phyloP scores from a whole-genome alignment of 1,139 yeast genomes.

The Yamadazyma oceani region DNA sequence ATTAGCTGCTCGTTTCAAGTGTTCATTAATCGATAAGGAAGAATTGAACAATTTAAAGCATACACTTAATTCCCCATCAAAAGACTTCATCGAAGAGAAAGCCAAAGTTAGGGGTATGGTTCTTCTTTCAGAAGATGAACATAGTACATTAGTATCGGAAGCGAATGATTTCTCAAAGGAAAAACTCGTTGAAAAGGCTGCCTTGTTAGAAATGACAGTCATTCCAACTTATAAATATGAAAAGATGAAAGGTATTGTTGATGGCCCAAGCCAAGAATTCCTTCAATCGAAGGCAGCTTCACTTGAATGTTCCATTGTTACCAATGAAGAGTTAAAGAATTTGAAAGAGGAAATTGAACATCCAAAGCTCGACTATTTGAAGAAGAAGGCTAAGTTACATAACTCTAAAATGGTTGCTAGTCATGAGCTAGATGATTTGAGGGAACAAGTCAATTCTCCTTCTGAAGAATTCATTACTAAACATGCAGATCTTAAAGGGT shows the following conservation, averaged over 20 bases:
- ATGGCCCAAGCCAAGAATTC: constrained; percentile 28
- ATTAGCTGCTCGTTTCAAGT: constrained; percentile 10
- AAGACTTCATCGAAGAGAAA: constrained; percentile 21
- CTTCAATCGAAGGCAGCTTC: constrained; percentile 31
- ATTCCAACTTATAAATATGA: constrained; percentile 24
- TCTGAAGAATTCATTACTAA: constrained; percentile 15
- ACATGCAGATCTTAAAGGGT: constrained; percentile 16
- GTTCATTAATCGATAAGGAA: constrained; percentile 11
- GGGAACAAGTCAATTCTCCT: constrained; percentile 18
- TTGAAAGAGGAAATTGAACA: constrained; percentile 13
- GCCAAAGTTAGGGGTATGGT: constrained; percentile 21
- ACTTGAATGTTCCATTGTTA: constrained; percentile 28
- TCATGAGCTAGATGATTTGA: constrained; percentile 22
- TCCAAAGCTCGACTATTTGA: constrained; percentile 30
- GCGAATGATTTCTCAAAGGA: constrained; percentile 33
- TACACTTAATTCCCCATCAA: constrained; percentile 21
- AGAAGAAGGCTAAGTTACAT: constrained; percentile 21
- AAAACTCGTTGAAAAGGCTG: constrained; percentile 23
- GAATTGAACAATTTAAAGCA: constrained; percentile 17
- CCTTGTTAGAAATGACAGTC: constrained; percentile 25
- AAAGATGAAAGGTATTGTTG: constrained; percentile 17
- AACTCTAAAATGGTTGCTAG: constrained; percentile 20
- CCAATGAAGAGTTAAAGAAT: constrained; percentile 20
- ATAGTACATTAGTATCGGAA: constrained; percentile 22
- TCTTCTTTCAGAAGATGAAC: constrained; percentile 27